Percentiles rank a stretch among this genome's conserved stretches.
Evolutionary conservation across 495 filamentous ascomycete genomes (phyloP).

Genomic region (Friedmanniomyces endolithicus): DNA sequence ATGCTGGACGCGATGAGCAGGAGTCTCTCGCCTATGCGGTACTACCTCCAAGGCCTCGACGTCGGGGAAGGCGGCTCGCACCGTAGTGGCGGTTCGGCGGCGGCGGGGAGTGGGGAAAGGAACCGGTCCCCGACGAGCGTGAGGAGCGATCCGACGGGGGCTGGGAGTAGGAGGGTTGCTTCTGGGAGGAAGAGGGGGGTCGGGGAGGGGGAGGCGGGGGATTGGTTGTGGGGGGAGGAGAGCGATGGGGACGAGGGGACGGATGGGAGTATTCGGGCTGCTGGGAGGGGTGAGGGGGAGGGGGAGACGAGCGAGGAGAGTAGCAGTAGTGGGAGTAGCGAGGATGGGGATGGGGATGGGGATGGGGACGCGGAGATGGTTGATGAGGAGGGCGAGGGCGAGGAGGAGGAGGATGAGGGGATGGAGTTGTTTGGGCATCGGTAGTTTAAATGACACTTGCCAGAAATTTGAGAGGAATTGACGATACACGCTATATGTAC

Average conservation of each 20-base stretch:
- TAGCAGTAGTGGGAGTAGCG: slow-evolving; percentile 16
- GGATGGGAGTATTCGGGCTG: slow-evolving; percentile 10
- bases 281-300: slow-evolving; percentile 4
- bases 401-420: slow-evolving; percentile 10
- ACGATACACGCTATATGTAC: too few relatives aligned
- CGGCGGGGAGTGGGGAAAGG: slow-evolving; percentile 1
- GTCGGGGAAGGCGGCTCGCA: background rate
- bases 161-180: background rate
- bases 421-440: slow-evolving; percentile 18
- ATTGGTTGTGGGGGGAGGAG: slow-evolving; percentile 24
- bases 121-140: slow-evolving; percentile 17
- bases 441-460: background rate
- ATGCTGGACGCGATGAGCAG: slow-evolving; percentile 27
- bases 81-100: background rate
- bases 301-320: slow-evolving; percentile 22
- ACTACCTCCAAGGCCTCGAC: slow-evolving; percentile 21
- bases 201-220: slow-evolving; percentile 5
- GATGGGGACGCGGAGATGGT: slow-evolving; percentile 13
- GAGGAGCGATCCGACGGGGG: slow-evolving; percentile 8
- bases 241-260: slow-evolving; percentile 20
- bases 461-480: background rate
- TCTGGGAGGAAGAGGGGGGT: too few relatives aligned
- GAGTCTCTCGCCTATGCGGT: slow-evolving; percentile 21
- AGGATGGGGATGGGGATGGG: slow-evolving; percentile 19
- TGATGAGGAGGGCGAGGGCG: slow-evolving; percentile 21